Percentiles rank a stretch among this genome's conserved stretches.
phyloP scores from a whole-genome alignment of 1,139 yeast genomes.

The Geotrichum phurueaensis region DNA sequence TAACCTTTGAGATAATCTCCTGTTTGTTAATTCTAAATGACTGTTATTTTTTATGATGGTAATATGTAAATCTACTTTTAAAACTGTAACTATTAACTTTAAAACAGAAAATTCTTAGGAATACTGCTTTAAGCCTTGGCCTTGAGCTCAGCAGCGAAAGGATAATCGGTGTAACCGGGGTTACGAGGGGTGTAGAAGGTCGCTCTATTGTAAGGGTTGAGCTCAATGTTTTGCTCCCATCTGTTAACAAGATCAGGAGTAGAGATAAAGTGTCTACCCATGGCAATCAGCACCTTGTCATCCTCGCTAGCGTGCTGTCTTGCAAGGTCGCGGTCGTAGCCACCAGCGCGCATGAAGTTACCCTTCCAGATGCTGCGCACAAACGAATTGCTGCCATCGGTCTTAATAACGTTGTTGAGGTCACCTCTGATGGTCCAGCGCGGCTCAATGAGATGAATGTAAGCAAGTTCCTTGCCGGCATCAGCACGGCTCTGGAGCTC shows the following conservation, averaged over 20 bases:
- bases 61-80: neutral
- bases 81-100: neutral
- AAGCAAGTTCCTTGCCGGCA: constrained; percentile 43
- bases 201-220: neutral
- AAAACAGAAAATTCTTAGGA: neutral
- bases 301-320: constrained; percentile 29
- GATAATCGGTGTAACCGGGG: constrained; percentile 17
- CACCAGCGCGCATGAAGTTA: constrained; percentile 38
- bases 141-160: neutral
- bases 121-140: neutral
- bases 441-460: constrained; percentile 50
- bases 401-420: constrained; percentile 6
- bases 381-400: neutral
- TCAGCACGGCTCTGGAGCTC: constrained; percentile 31
- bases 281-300: constrained; percentile 39
- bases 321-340: constrained; percentile 31
- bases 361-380: constrained; percentile 37
- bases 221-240: neutral
- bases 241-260: constrained; percentile 7
- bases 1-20: too few relatives aligned
- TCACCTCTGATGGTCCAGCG: constrained; percentile 23
- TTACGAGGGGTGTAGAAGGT: constrained; percentile 14
- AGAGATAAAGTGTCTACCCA: constrained; percentile 6
- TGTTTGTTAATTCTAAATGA: neutral
- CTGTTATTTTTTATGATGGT: neutral